These are phyloP conservation scores for Suhomyces sp. DNA, from an alignment of 805 yeast genomes.

Conservation along the genomic window DNA sequence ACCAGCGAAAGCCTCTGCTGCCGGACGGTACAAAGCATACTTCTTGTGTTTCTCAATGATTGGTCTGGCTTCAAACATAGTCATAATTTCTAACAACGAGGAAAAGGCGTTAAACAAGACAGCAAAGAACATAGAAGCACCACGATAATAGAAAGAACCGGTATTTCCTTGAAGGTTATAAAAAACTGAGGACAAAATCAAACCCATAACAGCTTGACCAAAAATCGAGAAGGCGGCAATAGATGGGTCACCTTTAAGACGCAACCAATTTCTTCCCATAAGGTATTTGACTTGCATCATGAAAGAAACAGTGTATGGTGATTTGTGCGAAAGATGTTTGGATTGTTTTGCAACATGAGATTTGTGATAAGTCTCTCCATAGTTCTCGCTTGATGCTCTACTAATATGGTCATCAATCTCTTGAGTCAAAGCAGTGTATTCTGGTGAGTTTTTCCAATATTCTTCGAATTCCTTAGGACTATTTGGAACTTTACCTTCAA, in stretches of 20 bases:
- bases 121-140: constrained; percentile 68
- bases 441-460: constrained; percentile 47
- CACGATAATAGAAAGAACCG: constrained; percentile 51
- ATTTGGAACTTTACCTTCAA: constrained; percentile 48
- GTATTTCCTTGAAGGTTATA: constrained; percentile 49
- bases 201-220: constrained; percentile 53
- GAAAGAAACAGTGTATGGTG: constrained; percentile 55
- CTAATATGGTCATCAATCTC: constrained; percentile 15
- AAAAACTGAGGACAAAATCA: constrained; percentile 57
- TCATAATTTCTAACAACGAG: constrained; percentile 56
- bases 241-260: constrained; percentile 52
- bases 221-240: constrained; percentile 41
- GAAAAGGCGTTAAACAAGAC: constrained; percentile 62
- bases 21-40: constrained; percentile 57
- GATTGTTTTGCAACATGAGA: constrained; percentile 24
- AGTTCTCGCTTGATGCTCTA: constrained; percentile 10
- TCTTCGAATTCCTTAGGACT: constrained; percentile 15
- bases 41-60: constrained; percentile 59
- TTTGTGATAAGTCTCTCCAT: constrained; percentile 19
- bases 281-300: constrained; percentile 51
- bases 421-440: constrained; percentile 25
- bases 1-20: constrained; percentile 65
- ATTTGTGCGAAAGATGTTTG: constrained; percentile 30
- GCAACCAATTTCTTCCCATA: constrained; percentile 46
- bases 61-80: constrained; percentile 54